Conservation (phyloP, 306 rosid genomes). For the Malus domestica region ASM211411v1 NC_041790.1:20619501-20620000, state of each 20-base stretch:
- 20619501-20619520: background rate
- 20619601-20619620: background rate
- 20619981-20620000: background rate
- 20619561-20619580: background rate
- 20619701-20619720: too few species aligned
- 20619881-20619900: background rate
- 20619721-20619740: too few species aligned
- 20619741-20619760: too few species aligned
- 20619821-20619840: too few species aligned
- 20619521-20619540: background rate
- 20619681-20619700: too few species aligned
- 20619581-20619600: background rate
- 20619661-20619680: too few species aligned
- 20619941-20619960: background rate
- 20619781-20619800: too few species aligned
- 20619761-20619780: too few species aligned
- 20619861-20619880: background rate
- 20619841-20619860: background rate
- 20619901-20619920: conserved; percentile 7
- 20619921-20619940: conserved; percentile 5
- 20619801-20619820: too few species aligned
- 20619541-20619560: background rate
- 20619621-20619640: background rate
- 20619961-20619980: background rate
- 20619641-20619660: too few species aligned